These are phyloP conservation scores for Rheum nobile DNA, from an alignment of 148 eudicot species.

Conservation along the genomic window DNA sequence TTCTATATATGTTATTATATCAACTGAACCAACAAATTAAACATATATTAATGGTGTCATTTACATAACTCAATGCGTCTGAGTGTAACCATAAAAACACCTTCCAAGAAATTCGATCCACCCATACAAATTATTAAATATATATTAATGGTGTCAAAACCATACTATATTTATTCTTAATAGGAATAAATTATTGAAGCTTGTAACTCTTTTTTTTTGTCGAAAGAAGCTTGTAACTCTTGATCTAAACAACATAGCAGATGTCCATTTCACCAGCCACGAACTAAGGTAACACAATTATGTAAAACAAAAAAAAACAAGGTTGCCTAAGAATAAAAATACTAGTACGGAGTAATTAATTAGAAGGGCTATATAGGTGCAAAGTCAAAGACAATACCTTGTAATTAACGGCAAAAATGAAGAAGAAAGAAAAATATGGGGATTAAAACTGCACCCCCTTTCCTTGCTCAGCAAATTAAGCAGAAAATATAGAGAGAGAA, in stretches of 20 bases:
- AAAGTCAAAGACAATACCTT: conserved; percentile 4
- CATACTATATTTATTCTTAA: not conserved
- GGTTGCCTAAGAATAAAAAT: no score
- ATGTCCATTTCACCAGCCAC: not conserved
- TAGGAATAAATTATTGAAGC: not conserved
- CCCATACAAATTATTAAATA: not conserved
- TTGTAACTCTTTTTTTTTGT: no score
- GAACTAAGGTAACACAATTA: not conserved
- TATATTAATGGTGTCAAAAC: no score
- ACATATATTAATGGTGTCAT: not conserved
- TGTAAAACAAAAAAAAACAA: not conserved
- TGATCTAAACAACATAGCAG: not conserved
- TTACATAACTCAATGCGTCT: not conserved
- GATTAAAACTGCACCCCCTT: not conserved
- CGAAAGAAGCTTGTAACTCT: not conserved
- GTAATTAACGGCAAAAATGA: not conserved
- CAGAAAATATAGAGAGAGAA: not conserved
- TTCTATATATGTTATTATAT: no score
- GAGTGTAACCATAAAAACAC: not conserved
- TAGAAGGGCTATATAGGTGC: not conserved
- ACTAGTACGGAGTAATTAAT: not conserved
- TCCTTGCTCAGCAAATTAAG: conserved; percentile 7
- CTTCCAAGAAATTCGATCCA: not conserved
- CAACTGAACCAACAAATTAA: not conserved
- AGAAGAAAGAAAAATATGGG: not conserved